Evolutionary conservation across 2,329 filamentous ascomycete genomes (phyloP).

Genomic region (Colletotrichum sp.): DNA sequence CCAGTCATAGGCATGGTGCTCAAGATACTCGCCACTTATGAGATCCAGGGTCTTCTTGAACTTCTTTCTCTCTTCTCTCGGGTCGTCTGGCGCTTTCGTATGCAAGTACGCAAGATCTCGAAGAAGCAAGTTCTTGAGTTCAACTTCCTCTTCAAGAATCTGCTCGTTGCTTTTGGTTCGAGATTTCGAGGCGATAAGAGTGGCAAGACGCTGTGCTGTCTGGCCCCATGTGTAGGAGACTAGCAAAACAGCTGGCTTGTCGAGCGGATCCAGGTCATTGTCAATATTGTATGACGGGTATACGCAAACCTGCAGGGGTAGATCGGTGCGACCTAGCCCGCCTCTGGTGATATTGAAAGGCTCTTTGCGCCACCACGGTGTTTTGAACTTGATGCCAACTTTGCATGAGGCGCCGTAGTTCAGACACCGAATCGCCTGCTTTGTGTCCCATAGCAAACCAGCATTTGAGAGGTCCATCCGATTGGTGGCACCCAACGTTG

Average conservation of each 20-base stretch:
- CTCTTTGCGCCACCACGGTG: slow-evolving; percentile 32
- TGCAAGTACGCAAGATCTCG: neutral
- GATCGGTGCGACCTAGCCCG: slow-evolving; percentile 27
- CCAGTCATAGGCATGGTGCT: slow-evolving; percentile 42
- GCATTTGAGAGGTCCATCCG: slow-evolving; percentile 29
- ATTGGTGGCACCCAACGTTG: slow-evolving; percentile 29
- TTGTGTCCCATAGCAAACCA: neutral
- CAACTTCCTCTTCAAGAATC: neutral
- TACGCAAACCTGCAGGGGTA: slow-evolving; percentile 27
- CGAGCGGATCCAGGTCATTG: slow-evolving; percentile 3
- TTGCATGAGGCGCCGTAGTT: slow-evolving; percentile 34
- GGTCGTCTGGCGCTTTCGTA: no score
- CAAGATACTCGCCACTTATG: neutral
- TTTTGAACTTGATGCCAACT: slow-evolving; percentile 39
- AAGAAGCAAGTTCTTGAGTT: slow-evolving; percentile 8
- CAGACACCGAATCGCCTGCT: slow-evolving; percentile 29
- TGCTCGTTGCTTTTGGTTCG: neutral
- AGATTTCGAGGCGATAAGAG: neutral
- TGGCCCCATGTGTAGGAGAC: slow-evolving; percentile 37
- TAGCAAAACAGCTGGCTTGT: slow-evolving; percentile 32
- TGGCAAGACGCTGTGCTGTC: slow-evolving; percentile 33
- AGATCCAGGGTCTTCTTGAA: neutral
- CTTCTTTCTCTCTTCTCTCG: no score
- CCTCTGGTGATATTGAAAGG: neutral
- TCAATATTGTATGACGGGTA: slow-evolving; percentile 37